These are phyloP conservation scores for Tetrapisispora nanseiensis DNA, from an alignment of 805 yeast species.

Conservation along the genomic window DNA sequence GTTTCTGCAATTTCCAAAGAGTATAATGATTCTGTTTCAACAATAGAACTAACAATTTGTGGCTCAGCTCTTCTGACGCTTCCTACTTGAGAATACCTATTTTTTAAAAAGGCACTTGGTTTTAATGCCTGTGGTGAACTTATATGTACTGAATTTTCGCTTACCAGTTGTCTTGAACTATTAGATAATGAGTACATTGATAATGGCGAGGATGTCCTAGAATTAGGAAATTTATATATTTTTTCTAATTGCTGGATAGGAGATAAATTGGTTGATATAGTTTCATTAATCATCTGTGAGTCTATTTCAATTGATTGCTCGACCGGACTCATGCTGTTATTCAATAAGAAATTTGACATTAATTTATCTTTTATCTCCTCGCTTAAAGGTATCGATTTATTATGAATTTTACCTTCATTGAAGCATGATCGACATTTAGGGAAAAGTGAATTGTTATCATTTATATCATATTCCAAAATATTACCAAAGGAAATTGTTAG, in stretches of 20 bases:
- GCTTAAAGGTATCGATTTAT: conserved; percentile 23
- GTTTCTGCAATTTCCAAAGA: neutral
- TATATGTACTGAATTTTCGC: neutral
- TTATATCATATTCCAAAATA: conserved; percentile 1
- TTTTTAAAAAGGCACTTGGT: neutral
- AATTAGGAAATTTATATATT: conserved; percentile 1
- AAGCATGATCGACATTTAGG: conserved; percentile 22
- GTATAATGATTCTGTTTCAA: conserved; percentile 3
- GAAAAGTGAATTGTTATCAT: conserved; percentile 18
- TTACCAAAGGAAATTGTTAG: conserved; percentile 33
- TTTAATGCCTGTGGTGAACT: neutral
- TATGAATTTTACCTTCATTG: conserved; percentile 5
- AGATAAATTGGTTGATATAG: neutral
- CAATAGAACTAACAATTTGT: conserved; percentile 10
- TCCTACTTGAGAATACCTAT: conserved; percentile 2
- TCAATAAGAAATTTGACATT: conserved; percentile 19
- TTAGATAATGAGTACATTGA: neutral
- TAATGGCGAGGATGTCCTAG: conserved; percentile 1
- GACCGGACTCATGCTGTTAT: neutral
- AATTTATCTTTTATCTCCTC: conserved; percentile 21
- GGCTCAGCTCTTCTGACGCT: conserved; percentile 9
- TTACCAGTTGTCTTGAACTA: neutral
- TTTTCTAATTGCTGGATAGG: conserved; percentile 5
- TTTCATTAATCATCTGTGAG: neutral
- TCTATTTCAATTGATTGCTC: neutral